These are phyloP conservation scores for Panicum virgatum DNA, from an alignment of 202 grass and related monocot genomes.

Conservation along the genomic window DNA sequence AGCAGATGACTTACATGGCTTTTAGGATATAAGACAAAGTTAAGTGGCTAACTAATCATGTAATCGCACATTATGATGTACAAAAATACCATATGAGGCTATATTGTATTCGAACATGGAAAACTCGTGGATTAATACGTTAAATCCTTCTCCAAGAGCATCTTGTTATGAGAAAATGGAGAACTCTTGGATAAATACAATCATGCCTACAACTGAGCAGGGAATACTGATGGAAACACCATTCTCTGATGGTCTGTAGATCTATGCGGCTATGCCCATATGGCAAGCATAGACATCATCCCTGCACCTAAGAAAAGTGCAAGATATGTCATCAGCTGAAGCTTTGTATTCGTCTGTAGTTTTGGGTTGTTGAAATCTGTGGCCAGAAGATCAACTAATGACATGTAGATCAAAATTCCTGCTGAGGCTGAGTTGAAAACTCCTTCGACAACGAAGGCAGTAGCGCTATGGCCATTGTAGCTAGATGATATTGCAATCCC, in stretches of 20 bases:
- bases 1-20: not conserved
- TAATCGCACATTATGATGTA: conserved; percentile 11
- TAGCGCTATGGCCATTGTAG: conserved; percentile 68
- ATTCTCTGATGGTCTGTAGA: not conserved
- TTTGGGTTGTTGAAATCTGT: conserved; percentile 85
- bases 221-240: not conserved
- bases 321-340: conserved; percentile 74
- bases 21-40: not conserved
- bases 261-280: conserved; percentile 88
- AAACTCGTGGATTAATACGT: not conserved
- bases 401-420: conserved; percentile 96
- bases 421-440: conserved; percentile 79
- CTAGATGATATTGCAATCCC: conserved; percentile 79
- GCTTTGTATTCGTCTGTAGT: conserved; percentile 82
- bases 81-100: not conserved
- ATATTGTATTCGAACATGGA: conserved; percentile 2
- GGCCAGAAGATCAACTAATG: conserved; percentile 91
- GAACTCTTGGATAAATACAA: conserved; percentile 21
- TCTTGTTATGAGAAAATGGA: conserved; percentile 8
- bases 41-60: not conserved
- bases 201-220: not conserved
- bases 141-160: conserved; percentile 30
- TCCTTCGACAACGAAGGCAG: conserved; percentile 74
- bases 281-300: conserved; percentile 88
- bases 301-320: conserved; percentile 81